A percentile compares a stretch with the other conserved stretches of the same genome.
phyloP scores from a whole-genome alignment of 495 filamentous ascomycete genomes.

The Ramalina peruviana region DNA sequence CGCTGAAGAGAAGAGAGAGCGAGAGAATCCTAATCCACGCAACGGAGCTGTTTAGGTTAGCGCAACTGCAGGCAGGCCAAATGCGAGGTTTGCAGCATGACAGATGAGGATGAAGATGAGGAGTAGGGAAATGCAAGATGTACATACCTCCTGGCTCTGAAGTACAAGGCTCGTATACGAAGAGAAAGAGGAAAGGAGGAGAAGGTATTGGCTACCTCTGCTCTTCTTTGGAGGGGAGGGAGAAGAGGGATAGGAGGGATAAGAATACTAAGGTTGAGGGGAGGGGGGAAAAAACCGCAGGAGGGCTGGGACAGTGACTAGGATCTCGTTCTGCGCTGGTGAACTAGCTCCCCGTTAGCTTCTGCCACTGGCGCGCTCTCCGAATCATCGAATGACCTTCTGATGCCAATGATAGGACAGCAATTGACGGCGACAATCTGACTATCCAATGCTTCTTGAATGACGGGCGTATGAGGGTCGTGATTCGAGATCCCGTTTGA shows the following conservation, averaged over 20 bases:
- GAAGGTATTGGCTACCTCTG: neutral
- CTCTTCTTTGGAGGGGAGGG: neutral
- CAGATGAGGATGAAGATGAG: neutral
- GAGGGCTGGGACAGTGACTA: neutral
- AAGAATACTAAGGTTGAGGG: neutral
- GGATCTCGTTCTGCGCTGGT: slow-evolving; percentile 1
- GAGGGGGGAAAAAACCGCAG: neutral
- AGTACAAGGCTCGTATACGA: slow-evolving; percentile 7
- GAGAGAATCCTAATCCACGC: slow-evolving; percentile 4
- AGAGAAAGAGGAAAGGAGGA: neutral
- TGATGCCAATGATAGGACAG: slow-evolving; percentile 3
- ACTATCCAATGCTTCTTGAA: neutral
- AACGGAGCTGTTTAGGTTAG: slow-evolving; percentile 10
- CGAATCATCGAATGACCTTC: neutral
- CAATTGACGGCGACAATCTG: neutral
- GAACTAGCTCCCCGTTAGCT: slow-evolving; percentile 3
- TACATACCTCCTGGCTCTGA: slow-evolving; percentile 10
- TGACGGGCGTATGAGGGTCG: too few species aligned
- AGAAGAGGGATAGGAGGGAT: neutral
- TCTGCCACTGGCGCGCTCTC: slow-evolving; percentile 2
- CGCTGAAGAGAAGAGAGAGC: neutral
- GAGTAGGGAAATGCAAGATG: neutral
- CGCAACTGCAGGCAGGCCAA: slow-evolving; percentile 5
- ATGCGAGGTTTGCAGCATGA: slow-evolving; percentile 1
- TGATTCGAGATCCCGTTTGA: too few species aligned